These are phyloP conservation scores for Colletotrichum acutatum DNA, from an alignment of 2,329 filamentous ascomycete genomes.

Conservation along the genomic window DNA sequence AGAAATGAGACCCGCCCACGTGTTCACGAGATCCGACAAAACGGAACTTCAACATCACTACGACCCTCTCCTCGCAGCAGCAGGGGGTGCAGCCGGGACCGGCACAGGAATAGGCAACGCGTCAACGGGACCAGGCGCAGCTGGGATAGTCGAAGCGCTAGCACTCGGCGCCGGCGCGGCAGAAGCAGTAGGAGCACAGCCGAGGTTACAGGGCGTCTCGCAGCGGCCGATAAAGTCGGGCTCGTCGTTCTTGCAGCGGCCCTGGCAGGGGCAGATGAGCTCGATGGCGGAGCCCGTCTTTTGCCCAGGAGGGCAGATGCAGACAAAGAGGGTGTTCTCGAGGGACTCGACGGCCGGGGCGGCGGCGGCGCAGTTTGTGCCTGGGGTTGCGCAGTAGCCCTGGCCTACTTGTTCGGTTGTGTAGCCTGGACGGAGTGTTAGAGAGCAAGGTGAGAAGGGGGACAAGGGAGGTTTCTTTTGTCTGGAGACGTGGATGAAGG, in stretches of 20 bases:
- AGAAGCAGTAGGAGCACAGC: constrained; percentile 39
- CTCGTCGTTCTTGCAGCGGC: constrained; percentile 50
- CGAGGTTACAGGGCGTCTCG: constrained; percentile 49
- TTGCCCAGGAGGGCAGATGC: constrained; percentile 48
- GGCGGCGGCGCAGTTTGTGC: constrained; percentile 45
- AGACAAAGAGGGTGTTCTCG: constrained; percentile 50
- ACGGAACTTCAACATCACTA: no score
- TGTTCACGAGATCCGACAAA: background rate
- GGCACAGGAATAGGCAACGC: background rate
- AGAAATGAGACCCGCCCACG: background rate
- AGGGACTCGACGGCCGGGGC: constrained; percentile 43
- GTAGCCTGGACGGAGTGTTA: constrained; percentile 19
- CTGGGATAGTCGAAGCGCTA: background rate
- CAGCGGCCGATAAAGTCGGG: constrained; percentile 54
- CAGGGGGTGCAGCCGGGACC: background rate
- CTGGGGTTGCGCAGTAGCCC: constrained; percentile 51
- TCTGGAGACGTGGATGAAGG: no score
- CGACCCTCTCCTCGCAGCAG: background rate
- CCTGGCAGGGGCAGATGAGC: constrained; percentile 50
- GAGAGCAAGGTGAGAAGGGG: no score
- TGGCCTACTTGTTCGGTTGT: constrained; percentile 43
- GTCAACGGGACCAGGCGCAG: background rate
- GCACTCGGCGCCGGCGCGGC: background rate
- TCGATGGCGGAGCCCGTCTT: constrained; percentile 48
- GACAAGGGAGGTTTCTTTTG: no score